A percentile compares a stretch with the other conserved stretches of the same genome.
Evolutionary conservation across 345 rosid genomes (phyloP).

Genomic region (Syzygium grande): DNA sequence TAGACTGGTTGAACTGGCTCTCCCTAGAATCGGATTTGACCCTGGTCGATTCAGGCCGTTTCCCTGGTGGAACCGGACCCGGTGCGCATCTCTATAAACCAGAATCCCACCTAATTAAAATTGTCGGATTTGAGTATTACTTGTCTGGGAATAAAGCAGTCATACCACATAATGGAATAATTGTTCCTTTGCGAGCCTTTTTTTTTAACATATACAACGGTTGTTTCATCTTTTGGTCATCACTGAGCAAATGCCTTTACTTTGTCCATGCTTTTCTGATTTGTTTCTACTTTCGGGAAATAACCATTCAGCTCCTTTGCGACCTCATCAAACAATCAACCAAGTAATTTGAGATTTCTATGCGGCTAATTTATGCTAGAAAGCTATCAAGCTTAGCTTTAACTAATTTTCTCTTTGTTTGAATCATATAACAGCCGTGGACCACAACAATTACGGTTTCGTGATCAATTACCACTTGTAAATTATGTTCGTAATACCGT

Average conservation of each 20-base stretch:
- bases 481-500: background rate
- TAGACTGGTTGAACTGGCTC: no score
- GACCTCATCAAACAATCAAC: background rate
- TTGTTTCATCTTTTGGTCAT: background rate
- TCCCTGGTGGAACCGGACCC: no score
- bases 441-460: background rate
- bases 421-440: background rate
- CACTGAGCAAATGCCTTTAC: background rate
- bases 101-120: background rate
- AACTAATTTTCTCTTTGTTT: background rate
- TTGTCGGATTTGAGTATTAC: background rate
- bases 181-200: background rate
- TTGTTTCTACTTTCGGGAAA: background rate
- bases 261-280: background rate
- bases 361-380: background rate
- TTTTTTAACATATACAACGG: background rate
- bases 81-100: no score
- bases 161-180: background rate
- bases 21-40: no score
- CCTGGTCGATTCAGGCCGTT: no score
- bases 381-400: background rate
- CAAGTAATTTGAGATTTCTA: background rate
- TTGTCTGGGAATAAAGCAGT: no score
- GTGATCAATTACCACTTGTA: background rate
- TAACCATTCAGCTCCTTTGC: background rate